These are phyloP conservation scores for Diaporthe sp. DNA, from an alignment of 2,329 filamentous ascomycete species.

Conservation along the genomic window DNA sequence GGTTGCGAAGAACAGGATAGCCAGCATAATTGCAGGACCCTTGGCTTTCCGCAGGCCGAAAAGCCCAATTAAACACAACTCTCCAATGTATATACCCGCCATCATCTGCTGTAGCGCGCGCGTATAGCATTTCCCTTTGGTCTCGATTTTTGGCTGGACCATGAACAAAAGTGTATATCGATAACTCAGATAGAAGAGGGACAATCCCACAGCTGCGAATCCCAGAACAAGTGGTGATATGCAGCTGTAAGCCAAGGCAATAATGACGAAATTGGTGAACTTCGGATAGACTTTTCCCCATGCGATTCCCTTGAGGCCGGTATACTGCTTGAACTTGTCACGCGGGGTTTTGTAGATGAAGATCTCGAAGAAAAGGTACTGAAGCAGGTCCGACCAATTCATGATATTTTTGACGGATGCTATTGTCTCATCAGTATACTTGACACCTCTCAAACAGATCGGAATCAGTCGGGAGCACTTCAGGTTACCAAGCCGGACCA, in stretches of 20 bases:
- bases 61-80: conserved; percentile 84
- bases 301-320: conserved; percentile 74
- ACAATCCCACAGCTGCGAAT: conserved; percentile 83
- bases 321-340: conserved; percentile 83
- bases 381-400: conserved; percentile 73
- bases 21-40: conserved; percentile 35
- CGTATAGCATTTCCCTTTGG: conserved; percentile 88
- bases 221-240: conserved; percentile 87
- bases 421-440: not conserved
- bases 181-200: conserved; percentile 86
- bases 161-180: conserved; percentile 91
- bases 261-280: conserved; percentile 80
- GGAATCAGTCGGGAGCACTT: not conserved
- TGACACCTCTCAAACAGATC: not conserved
- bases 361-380: conserved; percentile 70
- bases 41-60: conserved; percentile 70
- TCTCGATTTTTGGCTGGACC: conserved; percentile 82
- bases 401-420: conserved; percentile 75
- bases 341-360: conserved; percentile 82
- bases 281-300: conserved; percentile 85
- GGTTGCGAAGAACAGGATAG: conserved; percentile 34
- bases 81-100: conserved; percentile 83
- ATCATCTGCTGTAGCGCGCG: conserved; percentile 90
- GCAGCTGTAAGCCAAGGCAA: conserved; percentile 83
- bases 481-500: not conserved